A percentile compares a stretch with the other conserved stretches of the same genome.
These are phyloP conservation scores for Botrytis tulipae DNA, from an alignment of 2,329 filamentous ascomycete genomes.

Conservation along the genomic window DNA sequence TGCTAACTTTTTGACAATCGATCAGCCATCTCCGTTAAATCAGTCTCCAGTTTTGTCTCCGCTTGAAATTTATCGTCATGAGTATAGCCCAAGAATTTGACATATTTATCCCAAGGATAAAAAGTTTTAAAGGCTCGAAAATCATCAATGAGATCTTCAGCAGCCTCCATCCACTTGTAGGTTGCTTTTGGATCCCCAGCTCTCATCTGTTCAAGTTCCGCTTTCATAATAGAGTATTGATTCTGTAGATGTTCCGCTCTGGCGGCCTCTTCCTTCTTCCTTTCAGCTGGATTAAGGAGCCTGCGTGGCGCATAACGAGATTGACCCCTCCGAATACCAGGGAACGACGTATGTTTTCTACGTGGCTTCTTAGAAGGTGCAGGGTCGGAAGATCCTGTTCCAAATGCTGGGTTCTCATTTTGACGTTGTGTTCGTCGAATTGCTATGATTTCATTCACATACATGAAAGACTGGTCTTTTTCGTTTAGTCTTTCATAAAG, in stretches of 20 bases:
- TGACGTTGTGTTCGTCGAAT: slow-evolving; percentile 25
- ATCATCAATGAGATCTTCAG: slow-evolving; percentile 59
- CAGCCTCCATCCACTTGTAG: slow-evolving; percentile 56
- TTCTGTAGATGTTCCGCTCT: slow-evolving; percentile 38
- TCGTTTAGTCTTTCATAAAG: slow-evolving; percentile 76
- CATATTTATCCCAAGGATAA: slow-evolving; percentile 65
- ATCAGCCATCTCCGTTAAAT: slow-evolving; percentile 35
- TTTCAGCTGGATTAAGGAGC: slow-evolving; percentile 32
- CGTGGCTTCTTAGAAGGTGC: slow-evolving; percentile 20
- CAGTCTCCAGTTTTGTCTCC: slow-evolving; percentile 33
- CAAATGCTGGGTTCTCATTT: slow-evolving; percentile 49
- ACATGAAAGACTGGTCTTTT: slow-evolving; percentile 72
- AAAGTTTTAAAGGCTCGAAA: slow-evolving; percentile 63
- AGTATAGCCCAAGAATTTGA: slow-evolving; percentile 52
- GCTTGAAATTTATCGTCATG: slow-evolving; percentile 26
- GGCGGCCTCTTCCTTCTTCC: slow-evolving; percentile 41
- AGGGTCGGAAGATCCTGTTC: neutral
- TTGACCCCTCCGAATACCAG: slow-evolving; percentile 1
- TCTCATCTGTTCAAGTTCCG: slow-evolving; percentile 41
- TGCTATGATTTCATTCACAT: slow-evolving; percentile 72
- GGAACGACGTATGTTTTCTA: slow-evolving; percentile 1
- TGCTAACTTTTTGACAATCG: slow-evolving; percentile 35
- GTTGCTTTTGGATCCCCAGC: slow-evolving; percentile 30
- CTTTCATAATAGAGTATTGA: slow-evolving; percentile 44
- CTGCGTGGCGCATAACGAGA: slow-evolving; percentile 17